Evolutionary conservation across 768 basidiomycete genomes (phyloP), one percentile per base, ranked within the genome.

Genomic region (Lactifluus piperatus): DNA sequence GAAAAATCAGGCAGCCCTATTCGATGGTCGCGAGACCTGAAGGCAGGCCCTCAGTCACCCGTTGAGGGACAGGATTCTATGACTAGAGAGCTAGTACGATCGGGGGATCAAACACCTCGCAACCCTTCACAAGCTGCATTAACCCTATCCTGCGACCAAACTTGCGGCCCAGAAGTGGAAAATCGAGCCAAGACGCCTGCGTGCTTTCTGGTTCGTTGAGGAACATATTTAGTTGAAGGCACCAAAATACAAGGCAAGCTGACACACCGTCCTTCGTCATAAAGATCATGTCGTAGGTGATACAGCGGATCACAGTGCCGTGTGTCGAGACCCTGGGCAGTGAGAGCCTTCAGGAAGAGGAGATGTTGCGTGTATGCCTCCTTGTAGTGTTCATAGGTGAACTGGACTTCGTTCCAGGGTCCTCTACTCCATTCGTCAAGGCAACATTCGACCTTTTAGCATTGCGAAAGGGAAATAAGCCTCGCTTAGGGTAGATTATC

Each of bases 381-480:
- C n/a, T 30, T 41, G 32, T 56, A 56, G 14, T 24, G 16, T 49
- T 56, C 48, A 16, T 50, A 50, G 20, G 56, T 43, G 48, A 56
- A 56, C 9, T 48, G 22, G 5, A 34, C 5, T 24, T 57, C 41
- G 27, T 22, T 44, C 37, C 36, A 36, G 24, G 5, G 1, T 10
- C 49, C 49, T 50, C 47, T 24, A 22, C 48, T 50, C 56, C 56
- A 57, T 11, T 57, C 39, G 22, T 57, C 56, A 30, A 57, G 47
- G 20, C 56, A 57, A 22, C 56, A 57, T 24, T 51, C 56, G 32
- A 50, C 44, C 56, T 57, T 50, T 10, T 24, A 20, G 44, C 6
- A 24, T 46, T 36, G 18, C 18, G 39, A 56, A 30, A 32, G 27
- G 6, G 16, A 26, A 0, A 13, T 20, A 9, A 22, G 20, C 14